phyloP scores from a whole-genome alignment of 192 early-diverging fungal species.

The Haplosporangium gracile region DNA sequence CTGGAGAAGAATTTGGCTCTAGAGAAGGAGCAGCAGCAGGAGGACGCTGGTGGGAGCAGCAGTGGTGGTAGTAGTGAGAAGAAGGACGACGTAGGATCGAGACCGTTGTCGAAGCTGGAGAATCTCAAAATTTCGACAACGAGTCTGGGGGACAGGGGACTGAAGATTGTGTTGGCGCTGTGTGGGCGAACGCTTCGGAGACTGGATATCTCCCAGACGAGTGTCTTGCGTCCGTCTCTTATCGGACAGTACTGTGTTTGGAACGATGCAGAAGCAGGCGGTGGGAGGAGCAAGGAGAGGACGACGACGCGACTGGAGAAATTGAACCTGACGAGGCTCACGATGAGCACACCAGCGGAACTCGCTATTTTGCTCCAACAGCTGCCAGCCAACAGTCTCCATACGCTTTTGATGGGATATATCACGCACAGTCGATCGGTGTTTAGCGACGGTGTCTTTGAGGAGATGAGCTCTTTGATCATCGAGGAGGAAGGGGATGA shows the following conservation, averaged over 20 bases:
- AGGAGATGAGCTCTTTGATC: background rate
- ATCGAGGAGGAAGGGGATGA: background rate
- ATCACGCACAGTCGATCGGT: slow-evolving; percentile 10
- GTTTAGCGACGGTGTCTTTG: background rate
- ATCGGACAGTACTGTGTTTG: slow-evolving; percentile 35
- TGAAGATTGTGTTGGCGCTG: slow-evolving; percentile 30
- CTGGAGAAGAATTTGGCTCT: slow-evolving; percentile 21
- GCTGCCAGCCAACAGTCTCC: slow-evolving; percentile 29
- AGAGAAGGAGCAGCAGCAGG: background rate
- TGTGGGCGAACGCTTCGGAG: slow-evolving; percentile 27
- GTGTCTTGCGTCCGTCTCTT: slow-evolving; percentile 5
- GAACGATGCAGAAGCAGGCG: background rate
- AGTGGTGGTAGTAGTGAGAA: background rate
- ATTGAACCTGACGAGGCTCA: slow-evolving; percentile 39
- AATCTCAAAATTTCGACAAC: slow-evolving; percentile 43
- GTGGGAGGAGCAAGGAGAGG: background rate
- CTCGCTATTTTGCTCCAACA: slow-evolving; percentile 15
- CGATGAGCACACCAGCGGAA: slow-evolving; percentile 18
- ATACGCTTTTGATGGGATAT: slow-evolving; percentile 38
- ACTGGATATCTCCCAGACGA: slow-evolving; percentile 36
- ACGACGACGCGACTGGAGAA: slow-evolving; percentile 30
- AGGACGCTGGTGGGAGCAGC: background rate
- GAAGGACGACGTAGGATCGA: background rate
- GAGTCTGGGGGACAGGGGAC: slow-evolving; percentile 38
- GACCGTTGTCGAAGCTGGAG: slow-evolving; percentile 14